These are phyloP conservation scores for Oryza coarctata DNA, from an alignment of 176 grass and related monocot species.

Conservation along the genomic window DNA sequence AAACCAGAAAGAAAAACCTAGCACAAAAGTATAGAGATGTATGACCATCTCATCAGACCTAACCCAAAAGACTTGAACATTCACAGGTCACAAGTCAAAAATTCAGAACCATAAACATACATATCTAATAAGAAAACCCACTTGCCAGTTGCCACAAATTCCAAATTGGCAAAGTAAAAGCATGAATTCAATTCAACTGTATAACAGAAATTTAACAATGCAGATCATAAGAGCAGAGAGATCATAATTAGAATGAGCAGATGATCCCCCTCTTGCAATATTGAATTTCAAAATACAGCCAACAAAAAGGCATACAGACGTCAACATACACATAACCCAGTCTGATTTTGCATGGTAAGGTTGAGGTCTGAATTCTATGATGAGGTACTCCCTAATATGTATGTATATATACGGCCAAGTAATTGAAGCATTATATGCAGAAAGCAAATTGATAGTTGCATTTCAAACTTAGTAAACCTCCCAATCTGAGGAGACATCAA, in stretches of 20 bases:
- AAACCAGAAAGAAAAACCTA: background rate
- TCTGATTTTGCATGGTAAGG: background rate
- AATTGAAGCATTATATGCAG: background rate
- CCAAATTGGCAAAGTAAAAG: background rate
- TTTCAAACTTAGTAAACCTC: background rate
- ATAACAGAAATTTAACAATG: background rate
- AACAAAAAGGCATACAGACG: background rate
- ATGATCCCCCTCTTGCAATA: background rate
- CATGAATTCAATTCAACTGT: background rate
- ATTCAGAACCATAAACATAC: background rate
- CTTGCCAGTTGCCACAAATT: background rate
- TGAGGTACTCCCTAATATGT: background rate
- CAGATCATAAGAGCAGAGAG: background rate
- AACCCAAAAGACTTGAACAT: background rate
- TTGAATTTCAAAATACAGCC: background rate
- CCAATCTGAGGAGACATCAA: background rate
- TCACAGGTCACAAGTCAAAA: background rate
- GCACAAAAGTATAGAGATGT: too few relatives aligned
- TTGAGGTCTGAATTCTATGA: too few relatives aligned
- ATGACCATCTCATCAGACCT: background rate
- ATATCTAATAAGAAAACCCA: background rate
- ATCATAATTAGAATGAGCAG: background rate
- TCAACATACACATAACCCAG: background rate
- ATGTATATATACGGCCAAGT: background rate
- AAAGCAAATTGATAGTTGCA: background rate